Conservation (phyloP, 2,329 filamentous ascomycete species). For the Amphichorda felina region DNA sequence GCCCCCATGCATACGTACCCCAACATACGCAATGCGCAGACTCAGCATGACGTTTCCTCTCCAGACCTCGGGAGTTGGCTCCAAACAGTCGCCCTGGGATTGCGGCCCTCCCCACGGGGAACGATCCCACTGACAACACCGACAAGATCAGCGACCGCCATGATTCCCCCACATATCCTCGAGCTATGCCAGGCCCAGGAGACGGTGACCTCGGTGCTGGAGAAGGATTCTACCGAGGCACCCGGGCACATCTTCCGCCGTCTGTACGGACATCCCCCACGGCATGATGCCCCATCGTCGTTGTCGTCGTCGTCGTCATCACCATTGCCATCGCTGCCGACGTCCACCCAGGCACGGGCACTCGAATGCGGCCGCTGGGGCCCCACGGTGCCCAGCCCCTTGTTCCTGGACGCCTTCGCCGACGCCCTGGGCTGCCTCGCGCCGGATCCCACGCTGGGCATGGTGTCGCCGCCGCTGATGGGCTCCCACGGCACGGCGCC, state of each 20-base stretch:
- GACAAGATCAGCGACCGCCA: constrained; percentile 5
- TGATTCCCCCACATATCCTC: constrained; percentile 24
- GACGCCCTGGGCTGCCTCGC: constrained; percentile 48
- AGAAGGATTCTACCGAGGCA: constrained; percentile 35
- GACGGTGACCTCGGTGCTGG: constrained; percentile 47
- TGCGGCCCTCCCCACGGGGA: too few species aligned
- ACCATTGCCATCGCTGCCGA: constrained; percentile 5
- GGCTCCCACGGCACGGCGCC: constrained; percentile 49
- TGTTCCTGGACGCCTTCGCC: constrained; percentile 59
- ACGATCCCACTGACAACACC: too few species aligned
- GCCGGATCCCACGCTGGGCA: constrained; percentile 34
- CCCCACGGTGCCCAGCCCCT: constrained; percentile 44
- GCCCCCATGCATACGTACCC: too few species aligned
- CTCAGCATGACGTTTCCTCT: too few species aligned
- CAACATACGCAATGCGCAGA: too few species aligned
- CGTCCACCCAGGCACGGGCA: not conserved
- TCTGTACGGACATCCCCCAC: constrained; percentile 32
- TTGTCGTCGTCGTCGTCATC: too few species aligned
- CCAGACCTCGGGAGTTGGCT: too few species aligned
- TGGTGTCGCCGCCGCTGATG: constrained; percentile 39
- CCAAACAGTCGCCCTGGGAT: too few species aligned
- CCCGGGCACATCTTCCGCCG: constrained; percentile 42
- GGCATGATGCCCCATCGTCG: too few species aligned
- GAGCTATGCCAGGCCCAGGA: constrained; percentile 37
- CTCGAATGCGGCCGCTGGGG: constrained; percentile 58